Base-by-base conservation (phyloP, 306 rosid genomes). In the Alnus glutinosa region DNA sequence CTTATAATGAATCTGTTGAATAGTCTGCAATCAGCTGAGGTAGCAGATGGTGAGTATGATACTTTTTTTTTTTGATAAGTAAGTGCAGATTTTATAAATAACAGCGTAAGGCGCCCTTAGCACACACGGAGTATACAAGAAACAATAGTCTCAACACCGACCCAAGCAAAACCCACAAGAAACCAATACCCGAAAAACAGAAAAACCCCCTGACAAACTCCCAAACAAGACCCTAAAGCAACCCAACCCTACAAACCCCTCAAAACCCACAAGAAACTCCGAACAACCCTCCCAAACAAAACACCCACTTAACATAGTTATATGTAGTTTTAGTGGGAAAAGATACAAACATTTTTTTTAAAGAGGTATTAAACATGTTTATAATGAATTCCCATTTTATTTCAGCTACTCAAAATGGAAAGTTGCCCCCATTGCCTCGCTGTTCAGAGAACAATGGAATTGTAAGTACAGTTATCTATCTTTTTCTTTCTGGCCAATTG, bases 401-500 rank as follows among this genome's bases (percentile, higher is more conserved):
- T 51, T 54, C 94, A 91, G 98, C 88, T 79, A 74, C 91, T 71
- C 92, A 87, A 87, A 93, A 96, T 81, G 99, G 93, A 79, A 96
- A 91, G 88, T 85, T 93, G 81, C 98, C 98, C 19, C 93, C 98
- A 51, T 71, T 87, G 75, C 96, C 96, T 66, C 96, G 88, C 81
- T 76, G 84, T 91, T 85, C 87, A 28, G 99, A 96, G 83, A 88
- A 88, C 86, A 92, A 94, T 80, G 98, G 98, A 83, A 89, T 8
- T 87, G 98, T 95, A 83, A 86, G 98, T 75, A 57, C 28, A 10
- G 58, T 81, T 78, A 18, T 72, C 70, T 55, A 75, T 74, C 23
- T 55, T 15, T 59, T 30, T 23, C 12, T 30, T 64, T 37, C 19
- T 64, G 48, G 19, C 12, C 36, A 64, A 7, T 64, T 15, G 70